Conservation (phyloP, 129 eudicot genomes). For the Solidago caesia region DNA sequence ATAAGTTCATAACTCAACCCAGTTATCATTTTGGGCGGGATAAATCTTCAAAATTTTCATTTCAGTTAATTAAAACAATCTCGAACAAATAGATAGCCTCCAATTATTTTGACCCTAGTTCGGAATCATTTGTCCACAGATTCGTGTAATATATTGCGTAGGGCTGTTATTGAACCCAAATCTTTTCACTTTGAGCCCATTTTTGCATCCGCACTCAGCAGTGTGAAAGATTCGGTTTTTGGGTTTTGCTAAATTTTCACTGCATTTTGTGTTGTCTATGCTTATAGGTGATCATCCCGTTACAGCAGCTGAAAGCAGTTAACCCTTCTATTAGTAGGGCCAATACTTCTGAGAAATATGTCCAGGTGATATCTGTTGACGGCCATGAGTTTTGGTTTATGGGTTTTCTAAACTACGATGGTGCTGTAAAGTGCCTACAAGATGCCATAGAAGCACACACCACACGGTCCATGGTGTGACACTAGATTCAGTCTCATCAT, state of each 20-base stretch:
- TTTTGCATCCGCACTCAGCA: neutral
- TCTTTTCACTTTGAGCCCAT: neutral
- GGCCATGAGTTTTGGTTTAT: conserved; percentile 92
- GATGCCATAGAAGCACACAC: conserved; percentile 45
- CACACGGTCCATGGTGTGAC: conserved; percentile 47
- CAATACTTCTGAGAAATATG: conserved; percentile 72
- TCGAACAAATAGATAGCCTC: neutral
- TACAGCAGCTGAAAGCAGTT: conserved; percentile 73
- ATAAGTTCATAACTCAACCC: too few species aligned
- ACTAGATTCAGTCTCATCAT: neutral
- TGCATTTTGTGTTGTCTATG: too few species aligned
- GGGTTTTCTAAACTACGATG: conserved; percentile 74
- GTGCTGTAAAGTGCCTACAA: conserved; percentile 65
- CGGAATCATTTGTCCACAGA: neutral
- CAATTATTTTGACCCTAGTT: neutral
- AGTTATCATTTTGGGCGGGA: too few species aligned
- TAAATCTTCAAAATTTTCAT: neutral
- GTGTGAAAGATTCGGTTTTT: neutral
- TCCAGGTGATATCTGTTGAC: conserved; percentile 76
- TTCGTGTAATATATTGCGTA: neutral
- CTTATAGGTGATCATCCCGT: conserved; percentile 74
- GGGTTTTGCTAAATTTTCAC: neutral
- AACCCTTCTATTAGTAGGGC: conserved; percentile 67
- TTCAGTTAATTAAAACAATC: neutral
- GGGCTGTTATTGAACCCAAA: neutral